A percentile compares a stretch with the other conserved stretches of the same genome.
phyloP scores from a whole-genome alignment of 2,329 filamentous ascomycete genomes.

The Colletotrichum sp. region DNA sequence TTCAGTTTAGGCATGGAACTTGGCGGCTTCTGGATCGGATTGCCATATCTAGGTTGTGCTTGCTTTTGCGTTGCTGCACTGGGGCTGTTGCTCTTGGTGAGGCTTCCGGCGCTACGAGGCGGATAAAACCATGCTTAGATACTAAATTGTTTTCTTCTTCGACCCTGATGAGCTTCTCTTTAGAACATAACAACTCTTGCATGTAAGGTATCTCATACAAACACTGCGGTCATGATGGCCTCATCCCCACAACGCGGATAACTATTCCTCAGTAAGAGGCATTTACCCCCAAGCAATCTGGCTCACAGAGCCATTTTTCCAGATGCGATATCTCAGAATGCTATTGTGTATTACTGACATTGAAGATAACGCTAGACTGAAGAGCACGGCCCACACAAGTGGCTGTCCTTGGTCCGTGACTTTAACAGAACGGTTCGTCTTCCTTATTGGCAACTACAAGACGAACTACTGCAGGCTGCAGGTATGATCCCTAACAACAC shows the following conservation, averaged over 20 bases:
- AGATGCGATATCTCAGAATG: not conserved
- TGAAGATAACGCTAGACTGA: not conserved
- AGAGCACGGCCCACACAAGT: not conserved
- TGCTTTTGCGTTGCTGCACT: not conserved
- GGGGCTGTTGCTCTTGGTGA: slow-evolving; percentile 2
- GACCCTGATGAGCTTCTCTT: not conserved
- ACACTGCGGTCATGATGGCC: not conserved
- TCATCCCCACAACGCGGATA: not conserved
- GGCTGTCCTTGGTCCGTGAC: not conserved
- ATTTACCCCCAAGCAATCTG: not conserved
- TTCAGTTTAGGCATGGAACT: slow-evolving; percentile 33
- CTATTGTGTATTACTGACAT: not conserved
- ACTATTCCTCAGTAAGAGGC: not conserved
- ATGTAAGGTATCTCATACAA: not conserved
- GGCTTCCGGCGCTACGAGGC: not conserved
- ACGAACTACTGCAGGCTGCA: not conserved
- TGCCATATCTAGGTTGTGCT: slow-evolving; percentile 34
- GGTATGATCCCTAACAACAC: not conserved
- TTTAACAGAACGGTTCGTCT: not conserved
- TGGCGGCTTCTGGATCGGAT: slow-evolving; percentile 30
- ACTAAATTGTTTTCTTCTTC: not conserved
- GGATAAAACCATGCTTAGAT: slow-evolving; percentile 29
- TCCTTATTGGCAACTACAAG: not conserved
- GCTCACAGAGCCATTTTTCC: not conserved
- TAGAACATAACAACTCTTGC: not conserved